These are phyloP conservation scores for Trichoderma gamsii DNA, from an alignment of 495 filamentous ascomycete species.

Conservation along the genomic window DNA sequence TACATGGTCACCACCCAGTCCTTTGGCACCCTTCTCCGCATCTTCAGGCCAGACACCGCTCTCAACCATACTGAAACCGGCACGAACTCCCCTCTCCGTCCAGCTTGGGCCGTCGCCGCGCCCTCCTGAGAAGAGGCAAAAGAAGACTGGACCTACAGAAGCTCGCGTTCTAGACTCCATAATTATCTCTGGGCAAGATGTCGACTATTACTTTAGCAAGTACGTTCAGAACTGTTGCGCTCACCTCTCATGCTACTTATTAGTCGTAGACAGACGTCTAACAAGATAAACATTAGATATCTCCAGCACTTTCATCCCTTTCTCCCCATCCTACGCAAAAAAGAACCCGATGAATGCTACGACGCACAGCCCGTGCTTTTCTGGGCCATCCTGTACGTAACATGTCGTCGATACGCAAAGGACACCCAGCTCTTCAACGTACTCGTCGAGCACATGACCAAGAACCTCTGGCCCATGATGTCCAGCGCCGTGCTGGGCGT, in stretches of 20 bases:
- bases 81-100: not conserved
- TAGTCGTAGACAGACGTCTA: not conserved
- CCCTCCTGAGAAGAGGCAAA: slow-evolving; percentile 13
- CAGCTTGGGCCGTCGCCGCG: slow-evolving; percentile 14
- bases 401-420: slow-evolving; percentile 36
- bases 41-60: not conserved
- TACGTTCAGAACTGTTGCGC: slow-evolving; percentile 17
- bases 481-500: slow-evolving; percentile 31
- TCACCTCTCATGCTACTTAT: no score
- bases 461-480: slow-evolving; percentile 29
- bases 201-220: slow-evolving; percentile 43
- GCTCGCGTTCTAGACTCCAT: slow-evolving; percentile 38
- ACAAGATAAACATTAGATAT: slow-evolving; percentile 21
- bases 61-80: not conserved
- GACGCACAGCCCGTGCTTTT: slow-evolving; percentile 35
- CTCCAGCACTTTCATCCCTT: slow-evolving; percentile 42
- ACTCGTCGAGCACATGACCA: slow-evolving; percentile 33
- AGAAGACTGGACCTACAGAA: slow-evolving; percentile 23
- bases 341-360: slow-evolving; percentile 38
- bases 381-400: slow-evolving; percentile 41
- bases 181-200: slow-evolving; percentile 41
- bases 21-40: not conserved
- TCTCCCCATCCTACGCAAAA: slow-evolving; percentile 34
- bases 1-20: not conserved
- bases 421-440: slow-evolving; percentile 37